phyloP scores from a whole-genome alignment of 176 grass and related monocot genomes.

The Lolium multiflorum region DNA sequence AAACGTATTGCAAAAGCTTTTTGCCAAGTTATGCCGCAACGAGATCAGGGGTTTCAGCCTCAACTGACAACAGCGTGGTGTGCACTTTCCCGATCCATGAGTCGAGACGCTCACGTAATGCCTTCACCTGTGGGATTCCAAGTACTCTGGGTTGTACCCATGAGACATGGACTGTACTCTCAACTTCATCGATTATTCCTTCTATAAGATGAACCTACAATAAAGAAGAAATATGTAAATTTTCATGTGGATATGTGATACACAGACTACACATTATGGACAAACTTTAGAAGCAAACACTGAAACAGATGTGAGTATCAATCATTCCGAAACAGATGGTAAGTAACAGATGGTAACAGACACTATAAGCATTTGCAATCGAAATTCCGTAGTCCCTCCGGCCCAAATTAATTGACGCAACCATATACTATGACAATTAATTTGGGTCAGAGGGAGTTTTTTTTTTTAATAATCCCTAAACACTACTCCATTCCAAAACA shows the following conservation, averaged over 20 bases:
- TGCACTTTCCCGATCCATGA: constrained; percentile 89
- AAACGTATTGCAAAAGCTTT: constrained; percentile 35
- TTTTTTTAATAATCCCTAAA: not conserved
- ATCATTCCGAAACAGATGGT: not conserved
- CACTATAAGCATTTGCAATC: not conserved
- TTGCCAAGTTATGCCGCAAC: constrained; percentile 57
- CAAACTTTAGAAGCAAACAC: not conserved
- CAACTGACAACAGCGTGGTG: constrained; percentile 74
- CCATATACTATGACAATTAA: too few relatives aligned
- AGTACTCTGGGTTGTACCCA: constrained; percentile 95
- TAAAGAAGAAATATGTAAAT: not conserved
- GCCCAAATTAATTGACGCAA: too few relatives aligned
- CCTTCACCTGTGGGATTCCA: constrained; percentile 81
- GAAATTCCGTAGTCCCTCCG: not conserved
- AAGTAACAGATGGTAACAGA: not conserved
- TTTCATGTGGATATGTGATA: constrained; percentile 1
- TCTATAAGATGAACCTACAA: constrained; percentile 95
- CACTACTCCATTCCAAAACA: not conserved
- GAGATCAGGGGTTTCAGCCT: constrained; percentile 93
- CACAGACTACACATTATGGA: not conserved
- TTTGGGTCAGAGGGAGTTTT: not conserved
- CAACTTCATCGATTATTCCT: constrained; percentile 95
- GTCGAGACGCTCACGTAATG: constrained; percentile 72
- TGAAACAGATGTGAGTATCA: not conserved
- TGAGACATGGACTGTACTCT: constrained; percentile 78